Base-by-base conservation (phyloP, 1,284 basidiomycete species). In the Rhodotorula sp. region DNA sequence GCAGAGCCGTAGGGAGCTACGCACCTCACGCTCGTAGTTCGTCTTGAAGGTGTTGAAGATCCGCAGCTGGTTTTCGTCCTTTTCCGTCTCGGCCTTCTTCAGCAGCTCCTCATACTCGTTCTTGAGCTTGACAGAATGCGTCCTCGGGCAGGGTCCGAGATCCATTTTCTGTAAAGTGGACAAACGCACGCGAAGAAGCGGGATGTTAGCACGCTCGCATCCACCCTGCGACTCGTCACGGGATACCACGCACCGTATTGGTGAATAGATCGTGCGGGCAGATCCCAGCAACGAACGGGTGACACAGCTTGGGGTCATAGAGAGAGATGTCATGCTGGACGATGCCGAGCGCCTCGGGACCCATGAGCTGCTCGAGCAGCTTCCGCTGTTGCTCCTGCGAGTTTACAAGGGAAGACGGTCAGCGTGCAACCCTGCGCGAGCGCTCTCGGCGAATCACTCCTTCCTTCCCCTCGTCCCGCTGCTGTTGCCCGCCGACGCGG, bases 81-180 rank as follows among this genome's bases (percentile, higher is more conserved):
- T 64, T n/a, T 71, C 72, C 29, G 48, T 55, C 59, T 67, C 64
- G 19, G 74, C 87, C 49, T 87, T 86, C 76, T 90, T 88, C 67
- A 87, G 86, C 34, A 91, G 90, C 39, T 89, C 88, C 73, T 90
- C 80, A 81, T 91, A 98, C 77, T 97, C 92, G 49, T 91, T 91
- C 82, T 94, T 94, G 74, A 98, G 86, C 64, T 93, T 89, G 77
- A 96, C 92, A 11, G 91, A 92, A 80, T 99, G 96, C 29, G 93
- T 92, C 80, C 95, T 95, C 6, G 96, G 93, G 80, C 96, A 99
- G 64, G 94, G 90, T 32, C 96, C 96, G 19, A 99, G 84, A 81
- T 99, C 96, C 92, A 99, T 99, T 95, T 98, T 98, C 94, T 98
- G 78, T n/a, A n/a, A n/a, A n/a, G n/a, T n/a, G n/a, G n/a, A n/a